Evolutionary conservation across 2,329 filamentous ascomycete species (phyloP).

Genomic region (Diatrype stigma): DNA sequence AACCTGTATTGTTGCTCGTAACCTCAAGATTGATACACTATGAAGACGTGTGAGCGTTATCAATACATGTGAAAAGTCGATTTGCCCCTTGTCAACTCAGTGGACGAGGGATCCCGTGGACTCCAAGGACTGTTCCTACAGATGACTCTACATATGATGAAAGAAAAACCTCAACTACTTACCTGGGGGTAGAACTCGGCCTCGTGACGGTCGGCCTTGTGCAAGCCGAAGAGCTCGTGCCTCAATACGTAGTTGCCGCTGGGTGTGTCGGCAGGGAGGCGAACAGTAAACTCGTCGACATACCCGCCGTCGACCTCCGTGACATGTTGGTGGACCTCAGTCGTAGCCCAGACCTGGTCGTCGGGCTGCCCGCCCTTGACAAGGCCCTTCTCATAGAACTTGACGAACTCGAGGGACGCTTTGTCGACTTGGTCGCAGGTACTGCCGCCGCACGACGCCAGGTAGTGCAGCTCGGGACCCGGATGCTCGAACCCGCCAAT

Average conservation of each 20-base stretch:
- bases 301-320: constrained; percentile 43
- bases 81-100: no score
- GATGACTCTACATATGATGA: no score
- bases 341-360: constrained; percentile 36
- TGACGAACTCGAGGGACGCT: constrained; percentile 26
- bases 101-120: no score
- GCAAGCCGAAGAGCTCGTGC: constrained; percentile 23
- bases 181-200: constrained; percentile 23
- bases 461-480: constrained; percentile 30
- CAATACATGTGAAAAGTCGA: neutral
- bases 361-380: constrained; percentile 24
- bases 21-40: constrained; percentile 23
- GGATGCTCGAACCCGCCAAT: constrained; percentile 17
- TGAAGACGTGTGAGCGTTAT: neutral
- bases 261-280: constrained; percentile 27
- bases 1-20: constrained; percentile 12
- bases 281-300: constrained; percentile 32
- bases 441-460: constrained; percentile 30
- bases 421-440: constrained; percentile 27
- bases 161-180: constrained; percentile 2
- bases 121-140: no score
- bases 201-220: constrained; percentile 15
- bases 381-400: constrained; percentile 24
- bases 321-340: constrained; percentile 38
- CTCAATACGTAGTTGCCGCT: constrained; percentile 21